Evolutionary conservation across 1,139 yeast genomes (phyloP).

Genomic region (Dujonia santamariae): DNA sequence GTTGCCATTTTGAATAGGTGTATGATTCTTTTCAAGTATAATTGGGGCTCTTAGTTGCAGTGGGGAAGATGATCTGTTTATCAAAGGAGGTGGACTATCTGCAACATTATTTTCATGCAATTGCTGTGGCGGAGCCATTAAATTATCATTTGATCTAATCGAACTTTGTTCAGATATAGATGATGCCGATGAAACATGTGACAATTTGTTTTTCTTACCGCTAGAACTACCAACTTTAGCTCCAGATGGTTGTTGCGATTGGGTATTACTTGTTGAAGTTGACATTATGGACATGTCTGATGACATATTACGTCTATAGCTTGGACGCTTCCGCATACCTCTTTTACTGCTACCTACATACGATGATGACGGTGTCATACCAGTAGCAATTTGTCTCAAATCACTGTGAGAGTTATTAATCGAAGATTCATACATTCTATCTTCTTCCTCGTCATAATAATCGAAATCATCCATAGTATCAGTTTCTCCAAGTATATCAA

Average conservation of each 20-base stretch:
- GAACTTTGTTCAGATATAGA: conserved; percentile 5
- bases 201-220: conserved; percentile 16
- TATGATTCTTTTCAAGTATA: not conserved
- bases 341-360: conserved; percentile 4
- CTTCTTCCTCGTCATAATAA: conserved; percentile 35
- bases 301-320: conserved; percentile 30
- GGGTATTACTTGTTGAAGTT: conserved; percentile 28
- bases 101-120: conserved; percentile 1
- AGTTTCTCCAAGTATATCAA: conserved; percentile 42
- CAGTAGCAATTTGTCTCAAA: conserved; percentile 7
- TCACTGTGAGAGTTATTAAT: conserved; percentile 23
- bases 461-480: conserved; percentile 39
- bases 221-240: too few species aligned
- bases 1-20: conserved; percentile 4
- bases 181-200: conserved; percentile 39
- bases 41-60: conserved; percentile 1
- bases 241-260: conserved; percentile 6
- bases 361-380: conserved; percentile 9
- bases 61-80: conserved; percentile 1
- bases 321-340: conserved; percentile 25
- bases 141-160: not conserved
- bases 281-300: conserved; percentile 40
- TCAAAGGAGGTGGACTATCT: conserved; percentile 1
- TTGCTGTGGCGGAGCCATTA: not conserved
- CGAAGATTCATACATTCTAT: conserved; percentile 31